A percentile compares a stretch with the other conserved stretches of the same genome.
Conservation (phyloP, 192 early-diverging fungal species). For the Mortierella antarctica region DNA sequence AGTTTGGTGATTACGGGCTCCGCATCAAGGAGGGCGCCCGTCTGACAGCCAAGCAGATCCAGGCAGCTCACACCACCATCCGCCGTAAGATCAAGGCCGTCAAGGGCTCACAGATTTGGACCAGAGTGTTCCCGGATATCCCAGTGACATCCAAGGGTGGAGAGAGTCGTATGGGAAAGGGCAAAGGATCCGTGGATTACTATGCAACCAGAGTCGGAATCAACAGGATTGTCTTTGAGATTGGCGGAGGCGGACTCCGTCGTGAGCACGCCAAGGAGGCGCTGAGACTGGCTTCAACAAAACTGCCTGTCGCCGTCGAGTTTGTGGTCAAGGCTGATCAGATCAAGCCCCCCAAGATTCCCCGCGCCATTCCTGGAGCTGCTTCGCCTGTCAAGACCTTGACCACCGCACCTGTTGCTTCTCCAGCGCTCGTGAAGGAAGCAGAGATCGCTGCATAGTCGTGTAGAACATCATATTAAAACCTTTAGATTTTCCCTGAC, state of each 20-base stretch:
- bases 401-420: background rate
- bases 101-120: conserved; percentile 87
- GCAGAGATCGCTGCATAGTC: conserved; percentile 29
- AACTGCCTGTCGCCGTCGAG: conserved; percentile 75
- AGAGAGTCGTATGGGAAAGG: conserved; percentile 97
- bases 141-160: conserved; percentile 92
- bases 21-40: conserved; percentile 87
- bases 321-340: conserved; percentile 68
- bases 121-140: conserved; percentile 91
- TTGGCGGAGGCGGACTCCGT: conserved; percentile 80
- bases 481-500: background rate
- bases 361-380: conserved; percentile 31
- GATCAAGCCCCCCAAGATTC: conserved; percentile 48
- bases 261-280: conserved; percentile 86
- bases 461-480: background rate
- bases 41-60: conserved; percentile 85
- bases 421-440: background rate
- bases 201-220: conserved; percentile 91
- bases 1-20: conserved; percentile 93
- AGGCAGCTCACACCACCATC: conserved; percentile 77
- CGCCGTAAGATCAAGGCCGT: conserved; percentile 85
- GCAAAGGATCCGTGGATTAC: conserved; percentile 94
- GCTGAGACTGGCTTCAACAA: conserved; percentile 69
- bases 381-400: background rate
- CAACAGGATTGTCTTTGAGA: conserved; percentile 92